These are phyloP conservation scores for Lasiodiplodia sp. DNA, from an alignment of 2,329 filamentous ascomycete genomes.

Conservation along the genomic window DNA sequence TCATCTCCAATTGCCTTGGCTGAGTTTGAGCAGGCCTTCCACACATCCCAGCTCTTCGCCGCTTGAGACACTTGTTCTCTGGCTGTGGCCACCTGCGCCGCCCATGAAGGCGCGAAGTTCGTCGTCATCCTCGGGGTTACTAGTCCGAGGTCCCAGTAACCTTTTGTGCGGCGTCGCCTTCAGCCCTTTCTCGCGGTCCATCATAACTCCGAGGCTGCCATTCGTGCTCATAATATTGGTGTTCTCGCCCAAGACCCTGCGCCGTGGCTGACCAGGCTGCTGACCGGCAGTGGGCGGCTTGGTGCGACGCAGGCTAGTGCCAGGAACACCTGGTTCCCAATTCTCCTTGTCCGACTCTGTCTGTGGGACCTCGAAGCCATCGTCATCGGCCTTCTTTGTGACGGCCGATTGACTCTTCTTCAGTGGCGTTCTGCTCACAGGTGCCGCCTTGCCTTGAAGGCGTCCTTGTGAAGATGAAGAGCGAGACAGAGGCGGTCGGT, in stretches of 20 bases:
- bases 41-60: slow-evolving; percentile 82
- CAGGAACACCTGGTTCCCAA: slow-evolving; percentile 63
- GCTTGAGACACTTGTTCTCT: slow-evolving; percentile 45
- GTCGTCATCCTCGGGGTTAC: slow-evolving; percentile 58
- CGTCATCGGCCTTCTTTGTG: slow-evolving; percentile 44
- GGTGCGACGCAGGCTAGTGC: slow-evolving; percentile 22
- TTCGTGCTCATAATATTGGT: slow-evolving; percentile 49
- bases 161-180: slow-evolving; percentile 12
- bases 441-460: slow-evolving; percentile 34
- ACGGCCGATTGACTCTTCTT: slow-evolving; percentile 28
- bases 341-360: slow-evolving; percentile 96
- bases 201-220: slow-evolving; percentile 45
- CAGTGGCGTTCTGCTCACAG: slow-evolving; percentile 33
- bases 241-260: slow-evolving; percentile 56
- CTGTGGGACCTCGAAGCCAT: slow-evolving; percentile 60
- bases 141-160: slow-evolving; percentile 28
- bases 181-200: slow-evolving; percentile 35
- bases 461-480: slow-evolving; percentile 46
- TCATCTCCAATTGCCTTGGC: slow-evolving; percentile 81
- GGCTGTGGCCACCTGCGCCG: slow-evolving; percentile 67
- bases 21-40: slow-evolving; percentile 85
- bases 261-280: slow-evolving; percentile 35
- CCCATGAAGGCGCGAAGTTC: slow-evolving; percentile 80
- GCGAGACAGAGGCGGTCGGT: slow-evolving; percentile 42
- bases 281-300: slow-evolving; percentile 2